phyloP scores from a whole-genome alignment of 2,329 filamentous ascomycete species.

The Simplicillium sp. region DNA sequence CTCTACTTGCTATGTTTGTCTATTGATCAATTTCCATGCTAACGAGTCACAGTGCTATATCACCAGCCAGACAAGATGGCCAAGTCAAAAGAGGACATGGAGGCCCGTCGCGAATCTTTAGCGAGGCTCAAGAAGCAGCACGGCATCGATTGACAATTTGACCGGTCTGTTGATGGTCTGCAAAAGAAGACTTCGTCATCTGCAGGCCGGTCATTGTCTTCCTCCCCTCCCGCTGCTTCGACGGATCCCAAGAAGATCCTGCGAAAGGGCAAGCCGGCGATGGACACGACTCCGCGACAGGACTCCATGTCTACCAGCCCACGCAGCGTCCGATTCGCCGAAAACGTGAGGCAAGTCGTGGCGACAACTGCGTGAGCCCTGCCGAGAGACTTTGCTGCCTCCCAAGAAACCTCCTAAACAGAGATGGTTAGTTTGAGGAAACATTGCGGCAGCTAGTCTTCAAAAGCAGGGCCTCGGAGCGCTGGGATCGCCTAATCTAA shows the following conservation, averaged over 20 bases:
- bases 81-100: constrained; percentile 87
- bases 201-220: constrained; percentile 52
- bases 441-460: too few species aligned
- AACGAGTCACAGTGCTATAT: constrained; percentile 39
- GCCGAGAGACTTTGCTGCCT: too few species aligned
- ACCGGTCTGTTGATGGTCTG: constrained; percentile 53
- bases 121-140: constrained; percentile 96
- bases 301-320: constrained; percentile 19
- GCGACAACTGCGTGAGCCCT: constrained; percentile 25
- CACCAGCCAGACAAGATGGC: constrained; percentile 59
- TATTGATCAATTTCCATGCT: constrained; percentile 6
- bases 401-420: too few species aligned
- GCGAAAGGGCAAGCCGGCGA: constrained; percentile 29
- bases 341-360: constrained; percentile 25
- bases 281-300: constrained; percentile 22
- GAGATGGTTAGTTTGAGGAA: too few species aligned
- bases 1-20: too few species aligned
- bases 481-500: too few species aligned
- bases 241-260: constrained; percentile 32
- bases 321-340: constrained; percentile 31
- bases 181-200: constrained; percentile 34
- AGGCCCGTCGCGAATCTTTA: constrained; percentile 91
- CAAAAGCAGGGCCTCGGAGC: too few species aligned
- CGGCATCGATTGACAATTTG: constrained; percentile 92
- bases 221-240: constrained; percentile 29